phyloP scores from a whole-genome alignment of 495 filamentous ascomycete genomes.

The Amorphotheca resinae region DNA sequence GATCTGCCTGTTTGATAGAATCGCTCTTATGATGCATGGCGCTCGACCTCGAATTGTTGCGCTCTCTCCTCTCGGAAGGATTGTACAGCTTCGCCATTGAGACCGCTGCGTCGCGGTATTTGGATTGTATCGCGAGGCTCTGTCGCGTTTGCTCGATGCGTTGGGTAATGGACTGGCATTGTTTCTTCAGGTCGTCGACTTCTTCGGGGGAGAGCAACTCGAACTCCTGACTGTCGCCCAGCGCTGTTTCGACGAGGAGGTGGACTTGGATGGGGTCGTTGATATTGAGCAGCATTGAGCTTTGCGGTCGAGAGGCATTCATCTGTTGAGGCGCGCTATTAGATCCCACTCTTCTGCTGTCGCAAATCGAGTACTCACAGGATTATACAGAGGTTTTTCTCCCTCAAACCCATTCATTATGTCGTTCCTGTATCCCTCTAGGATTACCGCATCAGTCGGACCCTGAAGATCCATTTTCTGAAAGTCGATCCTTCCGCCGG shows the following conservation, averaged over 20 bases:
- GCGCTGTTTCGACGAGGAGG: conserved; percentile 83
- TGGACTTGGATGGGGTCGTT: conserved; percentile 56
- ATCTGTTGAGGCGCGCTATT: conserved; percentile 5
- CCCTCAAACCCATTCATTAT: conserved; percentile 30
- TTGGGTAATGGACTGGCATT: conserved; percentile 51
- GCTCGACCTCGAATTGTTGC: conserved; percentile 34
- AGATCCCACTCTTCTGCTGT: background rate
- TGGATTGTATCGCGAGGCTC: conserved; percentile 82
- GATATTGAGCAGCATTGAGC: conserved; percentile 32
- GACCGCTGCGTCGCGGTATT: conserved; percentile 83
- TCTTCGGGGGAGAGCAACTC: conserved; percentile 83
- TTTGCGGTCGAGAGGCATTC: conserved; percentile 16
- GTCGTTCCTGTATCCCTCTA: conserved; percentile 37
- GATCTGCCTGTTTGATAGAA: conserved; percentile 44
- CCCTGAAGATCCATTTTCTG: background rate
- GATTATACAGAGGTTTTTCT: conserved; percentile 33
- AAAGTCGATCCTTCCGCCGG: background rate
- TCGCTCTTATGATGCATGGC: conserved; percentile 37
- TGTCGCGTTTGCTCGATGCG: conserved; percentile 69
- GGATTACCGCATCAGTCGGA: conserved; percentile 15
- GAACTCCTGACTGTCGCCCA: conserved; percentile 71
- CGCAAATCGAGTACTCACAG: conserved; percentile 25
- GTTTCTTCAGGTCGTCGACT: conserved; percentile 82
- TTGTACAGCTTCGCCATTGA: conserved; percentile 71
- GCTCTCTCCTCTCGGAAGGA: conserved; percentile 28